Evolutionary conservation across 306 rosid genomes (phyloP), one percentile per base, ranked within the genome.

Genomic region (Morella rubra): DNA sequence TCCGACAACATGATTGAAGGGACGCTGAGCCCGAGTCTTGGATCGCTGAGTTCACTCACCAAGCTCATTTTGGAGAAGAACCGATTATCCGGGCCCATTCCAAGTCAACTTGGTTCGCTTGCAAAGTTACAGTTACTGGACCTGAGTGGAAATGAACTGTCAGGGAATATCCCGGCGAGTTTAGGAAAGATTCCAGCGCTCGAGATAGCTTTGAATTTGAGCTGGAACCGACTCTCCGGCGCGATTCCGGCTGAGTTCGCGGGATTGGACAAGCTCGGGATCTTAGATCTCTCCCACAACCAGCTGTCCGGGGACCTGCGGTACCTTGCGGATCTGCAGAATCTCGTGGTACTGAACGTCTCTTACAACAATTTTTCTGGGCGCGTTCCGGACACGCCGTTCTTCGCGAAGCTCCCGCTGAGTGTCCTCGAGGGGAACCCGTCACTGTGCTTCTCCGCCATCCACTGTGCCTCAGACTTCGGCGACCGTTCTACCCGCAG

Each of bases 321-420:
- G 2, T 82, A 81, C 56, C 90, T 95, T 61, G 91, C 83, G 7
- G 86, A 68, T 2, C 69, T 95, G 77, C 96, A 90, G 73, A 95
- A 95, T 83, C 97, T 95, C 67, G 97, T 92, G 41, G 93, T 82
- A 50, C 97, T 95, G 71, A 95, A 95, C 49, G 71, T 92, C 75
- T 95, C 99, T 15, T 51, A 81, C 84, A 95, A 95, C 88, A 87
- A 77, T 79, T 87, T 95, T 86, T 82, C 96, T 2, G 97, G 99
- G 4, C 83, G 77, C 41, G 79, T 95, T 4, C 99, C 99, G 0
- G 89, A 90, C 78, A 90, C 95, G 52, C 88, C 92, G 6, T 91
- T 95, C 92, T 95, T 92, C 84, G 51, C 91, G 55, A 86, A 85
- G 83, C 96, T 95, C 6, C 97, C 99, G 0, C 42, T 90, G 41